phyloP scores from a whole-genome alignment of 257 asterid genomes.

The Nicotiana undulata region DNA sequence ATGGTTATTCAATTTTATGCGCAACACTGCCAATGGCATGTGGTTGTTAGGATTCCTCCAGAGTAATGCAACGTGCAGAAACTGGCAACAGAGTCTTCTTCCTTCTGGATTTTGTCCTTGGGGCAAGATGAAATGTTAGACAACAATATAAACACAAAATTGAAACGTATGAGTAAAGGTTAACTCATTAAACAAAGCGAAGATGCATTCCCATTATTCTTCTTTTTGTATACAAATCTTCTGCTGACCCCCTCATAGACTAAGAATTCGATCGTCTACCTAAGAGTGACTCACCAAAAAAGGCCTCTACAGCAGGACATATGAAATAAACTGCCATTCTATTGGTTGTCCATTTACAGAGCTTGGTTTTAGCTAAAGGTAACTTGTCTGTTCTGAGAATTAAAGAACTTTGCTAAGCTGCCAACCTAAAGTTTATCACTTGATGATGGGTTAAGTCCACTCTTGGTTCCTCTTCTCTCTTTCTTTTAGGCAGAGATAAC shows the following conservation, averaged over 20 bases:
- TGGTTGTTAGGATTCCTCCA: neutral
- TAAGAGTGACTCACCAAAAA: neutral
- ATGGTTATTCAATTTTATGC: neutral
- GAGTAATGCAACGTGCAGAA: neutral
- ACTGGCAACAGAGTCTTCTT: neutral
- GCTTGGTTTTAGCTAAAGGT: neutral
- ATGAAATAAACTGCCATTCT: neutral
- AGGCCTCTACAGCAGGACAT: neutral
- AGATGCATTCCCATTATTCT: neutral
- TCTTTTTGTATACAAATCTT: neutral
- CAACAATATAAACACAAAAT: neutral
- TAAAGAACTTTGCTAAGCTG: conserved; percentile 2
- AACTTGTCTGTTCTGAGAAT: neutral
- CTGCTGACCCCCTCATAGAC: neutral
- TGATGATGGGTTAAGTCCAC: conserved; percentile 19
- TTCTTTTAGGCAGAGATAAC: conserved; percentile 51
- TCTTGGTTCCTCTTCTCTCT: conserved; percentile 41
- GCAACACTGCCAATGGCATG: neutral
- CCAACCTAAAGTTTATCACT: conserved; percentile 29
- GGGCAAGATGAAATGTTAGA: too few species aligned
- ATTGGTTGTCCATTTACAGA: neutral
- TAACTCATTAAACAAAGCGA: neutral
- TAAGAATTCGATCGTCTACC: neutral
- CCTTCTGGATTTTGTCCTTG: too few species aligned
- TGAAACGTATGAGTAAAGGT: neutral